These are phyloP conservation scores for Eutypa lata DNA, from an alignment of 2,329 filamentous ascomycete genomes.

Conservation along the genomic window DNA sequence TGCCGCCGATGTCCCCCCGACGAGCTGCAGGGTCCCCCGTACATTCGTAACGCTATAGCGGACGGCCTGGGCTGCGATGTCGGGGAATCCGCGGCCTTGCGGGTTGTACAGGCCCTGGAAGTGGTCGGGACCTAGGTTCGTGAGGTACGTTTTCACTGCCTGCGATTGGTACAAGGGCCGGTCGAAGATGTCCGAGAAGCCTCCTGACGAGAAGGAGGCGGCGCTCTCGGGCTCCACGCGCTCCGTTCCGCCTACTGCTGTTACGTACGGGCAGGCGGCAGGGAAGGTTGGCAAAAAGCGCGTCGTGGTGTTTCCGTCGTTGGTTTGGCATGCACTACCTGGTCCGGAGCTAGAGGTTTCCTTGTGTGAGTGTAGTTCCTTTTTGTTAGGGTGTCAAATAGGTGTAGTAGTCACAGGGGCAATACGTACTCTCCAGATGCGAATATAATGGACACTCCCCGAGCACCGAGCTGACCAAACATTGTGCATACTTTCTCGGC, in stretches of 20 bases:
- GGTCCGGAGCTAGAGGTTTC: conserved; percentile 18
- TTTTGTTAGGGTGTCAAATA: no score
- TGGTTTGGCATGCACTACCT: conserved; percentile 43
- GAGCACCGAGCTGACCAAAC: conserved; percentile 24
- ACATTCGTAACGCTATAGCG: conserved; percentile 25
- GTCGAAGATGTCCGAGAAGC: conserved; percentile 46
- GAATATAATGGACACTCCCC: conserved; percentile 24
- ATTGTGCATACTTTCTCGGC: conserved; percentile 24
- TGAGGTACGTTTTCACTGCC: conserved; percentile 43
- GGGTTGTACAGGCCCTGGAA: conserved; percentile 42
- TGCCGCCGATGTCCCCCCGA: conserved; percentile 48
- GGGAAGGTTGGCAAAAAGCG: conserved; percentile 54
- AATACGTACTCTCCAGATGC: conserved; percentile 25
- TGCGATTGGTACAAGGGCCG: conserved; percentile 43
- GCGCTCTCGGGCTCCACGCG: conserved; percentile 47
- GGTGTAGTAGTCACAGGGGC: no score
- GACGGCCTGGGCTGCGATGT: conserved; percentile 54
- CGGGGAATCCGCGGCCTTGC: conserved; percentile 56
- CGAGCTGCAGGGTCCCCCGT: conserved; percentile 29
- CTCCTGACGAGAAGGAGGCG: conserved; percentile 49
- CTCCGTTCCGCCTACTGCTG: conserved; percentile 56
- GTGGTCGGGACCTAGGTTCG: conserved; percentile 15
- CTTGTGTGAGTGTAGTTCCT: conserved; percentile 3
- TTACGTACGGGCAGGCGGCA: conserved; percentile 55
- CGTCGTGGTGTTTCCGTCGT: conserved; percentile 51